Base-by-base conservation (phyloP, 441 rosid species). In the Gossypium armourianum region DNA sequence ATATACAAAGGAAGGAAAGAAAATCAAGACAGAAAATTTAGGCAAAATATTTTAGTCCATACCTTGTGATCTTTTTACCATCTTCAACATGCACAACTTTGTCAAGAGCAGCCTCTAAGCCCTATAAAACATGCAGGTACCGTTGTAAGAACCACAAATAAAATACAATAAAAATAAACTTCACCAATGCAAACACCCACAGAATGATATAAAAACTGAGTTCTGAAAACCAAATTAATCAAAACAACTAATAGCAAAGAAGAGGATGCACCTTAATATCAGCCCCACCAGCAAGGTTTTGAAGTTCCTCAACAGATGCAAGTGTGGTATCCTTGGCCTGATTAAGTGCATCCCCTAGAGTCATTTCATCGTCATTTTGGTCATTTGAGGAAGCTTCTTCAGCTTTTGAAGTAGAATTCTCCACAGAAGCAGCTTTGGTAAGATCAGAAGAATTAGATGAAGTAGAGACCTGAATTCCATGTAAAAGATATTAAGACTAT, bases 71-170 rank as follows among this genome's bases (percentile, higher is more conserved):
- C 83, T 84, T 92, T 83, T 91, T 89, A 68, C 99, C 98, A 85
- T 95, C 99, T 86, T 92, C 99, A 78, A 78, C 84, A 84, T 92
- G 95, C 77, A 92, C 97, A 67, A 93, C 98, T 84, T 95, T 90
- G 87, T 95, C 98, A 62, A 95, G 99, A 77, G 88, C 97, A 50
- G 99, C 99, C 89, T 96, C 99, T 78, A 96, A 81, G 76, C 98
- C 99, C 98, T 95, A 76, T 73, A 68, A 43, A 84, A 69, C 54
- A 72, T 32, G 45, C 3, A 21, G 75, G 62, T 69, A 40, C 54
- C 63, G 50, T 26, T 63, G 62, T 56, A 76, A 74, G 62, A 74
- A 68, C 19, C 71, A 61, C 12, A 55, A 20, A 24, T 2, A 58
- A 74, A 66, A 64, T 61, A 53, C 8, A 75, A 23, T 1, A 28